Evolutionary conservation across 371 early-diverging fungal species (phyloP), one percentile per base, ranked within the genome.

Genomic region (Coemansia sp.): DNA sequence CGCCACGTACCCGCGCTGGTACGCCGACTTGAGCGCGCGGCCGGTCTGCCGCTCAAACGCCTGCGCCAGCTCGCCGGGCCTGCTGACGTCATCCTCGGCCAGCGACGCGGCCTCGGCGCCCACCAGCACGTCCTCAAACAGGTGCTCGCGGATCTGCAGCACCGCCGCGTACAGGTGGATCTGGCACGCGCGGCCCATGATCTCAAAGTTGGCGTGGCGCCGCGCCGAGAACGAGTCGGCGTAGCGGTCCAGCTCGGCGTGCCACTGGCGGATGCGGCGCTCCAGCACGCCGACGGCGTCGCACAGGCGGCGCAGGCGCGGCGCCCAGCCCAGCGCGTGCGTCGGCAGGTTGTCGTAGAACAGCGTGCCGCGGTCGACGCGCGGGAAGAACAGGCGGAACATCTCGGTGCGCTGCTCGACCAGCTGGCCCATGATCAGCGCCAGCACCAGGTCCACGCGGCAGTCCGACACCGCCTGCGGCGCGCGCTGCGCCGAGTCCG

Each of bases 261-360:
- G 75, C 75, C 75, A 75, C 54, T 75, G 75, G 12, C 57, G 34
- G 20, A 75, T 52, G n/a, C 75, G 54, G 38, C 63, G 66, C 63
- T 75, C 75, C 2, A 75, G 45, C 4, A 51, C 34, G 5, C 43
- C 61, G 5, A 75, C 71, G 2, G 42, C 50, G n/a, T 61, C 72
- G 20, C 34, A 39, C 36, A 75, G 56, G 4, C 62, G 42, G 5
- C 33, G 49, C n/a, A 75, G 67, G 2, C 75, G 58, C 6, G 16
- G 49, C 1, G 41, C 6, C 75, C 75, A 75, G 26, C 38, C 50
- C 49, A 65, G 33, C 53, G 71, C 50, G n/a, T 75, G 75, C 4
- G 75, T 75, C 2, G 75, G 71, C 47, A 71, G 59, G 60, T 75
- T 75, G 48, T 75, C 75, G 61, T 75, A 66, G 53, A 75, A 70